Evolutionary conservation across 352 stramenopile species (phyloP), one percentile per base, ranked within the genome.

Genomic region (Phytophthora crassamura): DNA sequence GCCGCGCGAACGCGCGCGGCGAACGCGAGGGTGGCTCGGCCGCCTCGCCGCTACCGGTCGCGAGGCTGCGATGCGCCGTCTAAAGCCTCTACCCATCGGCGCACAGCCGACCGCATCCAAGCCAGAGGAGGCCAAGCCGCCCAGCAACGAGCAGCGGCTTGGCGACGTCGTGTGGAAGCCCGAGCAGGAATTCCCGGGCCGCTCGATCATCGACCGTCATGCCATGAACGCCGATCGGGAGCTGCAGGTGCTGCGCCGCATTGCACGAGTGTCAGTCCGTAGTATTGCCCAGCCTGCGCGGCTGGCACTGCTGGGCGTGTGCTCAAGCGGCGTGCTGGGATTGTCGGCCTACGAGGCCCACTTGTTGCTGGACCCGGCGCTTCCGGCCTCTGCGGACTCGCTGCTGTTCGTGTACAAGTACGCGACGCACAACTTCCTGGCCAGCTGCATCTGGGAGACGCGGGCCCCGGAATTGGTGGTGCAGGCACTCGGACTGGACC

Each of bases 381-480:
- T 67, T 5, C 52, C 65, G 7, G 16, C 61, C 33, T 76, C 63
- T 6, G n/a, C 36, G 0, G 73, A 90, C 16, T 59, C 75, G 9
- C 1, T 80, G 7, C 43, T 62, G 25, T 90, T 90, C 59, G 74
- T 79, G 42, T 77, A 68, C 67, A 84, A 84, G 35, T 90, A 88
- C 51, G 67, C 81, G 42, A 66, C 69, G 20, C 73, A 88, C 54
- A 88, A 90, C 54, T 86, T 88, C 55, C 69, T 86, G 28, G 76
- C 81, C 42, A 88, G 78, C 55, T 84, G 77, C 61, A 83, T 90
- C 61, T 90, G 79, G 78, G 77, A 88, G 55, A 86, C 82, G 11
- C 64, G 67, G 1, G 58, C 76, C 7, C 59, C 79, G 0, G 69
- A 76, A 34, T 56, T 90, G 2, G 66, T 88, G 20, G 81, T 77